Evolutionary conservation across 805 yeast species (phyloP), one percentile per base, ranked within the genome.

Genomic region (Saturnispora saitoi): DNA sequence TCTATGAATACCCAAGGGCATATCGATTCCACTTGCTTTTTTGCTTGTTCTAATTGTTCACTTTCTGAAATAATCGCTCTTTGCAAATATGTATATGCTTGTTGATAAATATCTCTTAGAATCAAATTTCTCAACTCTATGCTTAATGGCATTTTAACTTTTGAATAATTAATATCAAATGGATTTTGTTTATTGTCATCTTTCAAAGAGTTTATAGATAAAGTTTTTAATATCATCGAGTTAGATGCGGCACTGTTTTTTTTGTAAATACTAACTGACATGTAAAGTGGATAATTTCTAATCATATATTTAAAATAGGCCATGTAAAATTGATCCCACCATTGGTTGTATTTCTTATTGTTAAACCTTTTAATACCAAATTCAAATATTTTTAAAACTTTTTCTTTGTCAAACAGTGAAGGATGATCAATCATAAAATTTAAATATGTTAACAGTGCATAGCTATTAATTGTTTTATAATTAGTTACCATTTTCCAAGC

Each of bases 321-420:
- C 31, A 57, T 41, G n/a, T 48, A 47, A 59, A 66, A 67, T 42
- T 57, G 54, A 30, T 56, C 58, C 68, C 68, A 67, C 42, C 61
- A 64, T 20, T 56, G 53, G 15, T 9, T 19, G 46, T 45, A 42
- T 65, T 63, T 4, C 26, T 44, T 4, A 6, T 10, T 4, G 37
- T 17, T 4, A 57, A 49, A n/a, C 15, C 17, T 20, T 46, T 42
- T 3, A 36, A 34, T 7, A 57, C 60, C 41, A 32, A 14, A n/a
- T 51, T 41, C 20, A 44, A 49, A 65, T 24, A 67, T 59, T 36
- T 41, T 41, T 4, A 57, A 57, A 20, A 59, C 51, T 34, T 51
- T 57, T 2, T 52, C 56, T 43, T 62, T 60, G 32, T 65, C 61
- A 48, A 64, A 28, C 9, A 17, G 19, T 26, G 8, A 12, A 36